Evolutionary conservation across 2,329 filamentous ascomycete genomes (phyloP).

Genomic region (Lasiodiplodia citricola): DNA sequence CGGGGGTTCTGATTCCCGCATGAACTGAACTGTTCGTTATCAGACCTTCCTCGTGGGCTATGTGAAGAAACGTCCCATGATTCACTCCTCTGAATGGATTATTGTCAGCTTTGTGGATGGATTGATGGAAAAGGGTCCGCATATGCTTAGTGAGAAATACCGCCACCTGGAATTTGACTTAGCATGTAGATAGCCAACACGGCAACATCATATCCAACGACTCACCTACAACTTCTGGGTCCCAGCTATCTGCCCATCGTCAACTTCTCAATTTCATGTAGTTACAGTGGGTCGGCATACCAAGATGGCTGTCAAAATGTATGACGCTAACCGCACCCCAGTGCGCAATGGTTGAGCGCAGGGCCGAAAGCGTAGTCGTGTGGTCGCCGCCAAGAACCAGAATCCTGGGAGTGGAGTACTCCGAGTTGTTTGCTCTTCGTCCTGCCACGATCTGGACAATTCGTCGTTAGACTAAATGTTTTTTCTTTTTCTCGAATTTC

Average conservation of each 20-base stretch:
- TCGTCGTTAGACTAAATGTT: no score
- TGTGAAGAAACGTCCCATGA: slow-evolving; percentile 66
- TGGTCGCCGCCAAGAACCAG: no score
- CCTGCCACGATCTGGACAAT: no score
- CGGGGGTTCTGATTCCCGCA: slow-evolving; percentile 64
- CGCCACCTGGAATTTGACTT: not conserved
- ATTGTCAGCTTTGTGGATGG: slow-evolving; percentile 30
- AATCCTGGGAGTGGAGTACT: no score
- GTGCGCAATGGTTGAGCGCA: slow-evolving; percentile 54
- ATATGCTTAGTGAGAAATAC: not conserved
- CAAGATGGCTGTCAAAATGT: slow-evolving; percentile 62
- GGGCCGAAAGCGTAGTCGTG: slow-evolving; percentile 59
- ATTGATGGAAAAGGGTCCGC: not conserved
- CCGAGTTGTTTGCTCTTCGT: no score
- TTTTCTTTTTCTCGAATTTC: no score
- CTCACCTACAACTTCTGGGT: slow-evolving; percentile 42
- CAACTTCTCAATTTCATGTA: not conserved
- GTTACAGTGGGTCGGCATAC: slow-evolving; percentile 27
- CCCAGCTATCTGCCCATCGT: slow-evolving; percentile 56
- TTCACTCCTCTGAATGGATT: slow-evolving; percentile 53
- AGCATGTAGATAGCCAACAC: not conserved
- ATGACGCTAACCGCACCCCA: slow-evolving; percentile 63
- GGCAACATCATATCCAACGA: not conserved
- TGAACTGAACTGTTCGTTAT: slow-evolving; percentile 65
- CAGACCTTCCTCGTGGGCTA: slow-evolving; percentile 63